A percentile compares a stretch with the other conserved stretches of the same genome.
phyloP scores from a whole-genome alignment of 805 yeast species.

The Saccharomycopsis microspora region DNA sequence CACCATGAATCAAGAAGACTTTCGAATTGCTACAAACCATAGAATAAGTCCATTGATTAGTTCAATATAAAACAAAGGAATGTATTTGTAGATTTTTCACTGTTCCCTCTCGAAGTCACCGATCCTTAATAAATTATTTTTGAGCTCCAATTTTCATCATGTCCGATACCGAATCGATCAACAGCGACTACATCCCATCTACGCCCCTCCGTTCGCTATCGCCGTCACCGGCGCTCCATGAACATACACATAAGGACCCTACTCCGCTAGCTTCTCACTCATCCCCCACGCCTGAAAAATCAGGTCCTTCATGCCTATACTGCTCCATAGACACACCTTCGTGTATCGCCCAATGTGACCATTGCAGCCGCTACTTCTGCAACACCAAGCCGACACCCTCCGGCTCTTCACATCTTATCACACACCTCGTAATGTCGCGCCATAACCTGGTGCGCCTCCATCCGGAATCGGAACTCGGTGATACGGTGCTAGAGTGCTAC shows the following conservation, averaged over 20 bases:
- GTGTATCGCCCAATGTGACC: slow-evolving; percentile 63
- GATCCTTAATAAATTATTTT: neutral
- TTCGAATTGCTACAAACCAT: neutral
- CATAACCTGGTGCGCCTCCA: slow-evolving; percentile 70
- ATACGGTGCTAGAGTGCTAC: slow-evolving; percentile 77
- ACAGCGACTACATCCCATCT: slow-evolving; percentile 6
- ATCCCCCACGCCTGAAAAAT: slow-evolving; percentile 19
- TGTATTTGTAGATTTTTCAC: neutral
- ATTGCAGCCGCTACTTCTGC: slow-evolving; percentile 84
- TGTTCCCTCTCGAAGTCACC: neutral
- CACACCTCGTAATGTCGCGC: slow-evolving; percentile 71
- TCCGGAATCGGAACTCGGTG: slow-evolving; percentile 77
- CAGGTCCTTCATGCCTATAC: slow-evolving; percentile 33
- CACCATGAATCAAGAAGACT: neutral
- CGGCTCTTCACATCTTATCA: slow-evolving; percentile 66
- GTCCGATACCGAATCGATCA: slow-evolving; percentile 11
- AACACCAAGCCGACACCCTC: slow-evolving; percentile 44
- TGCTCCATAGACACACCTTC: slow-evolving; percentile 62
- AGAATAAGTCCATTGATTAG: neutral
- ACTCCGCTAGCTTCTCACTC: slow-evolving; percentile 17
- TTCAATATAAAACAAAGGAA: neutral
- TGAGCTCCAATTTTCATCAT: neutral
- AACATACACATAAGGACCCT: neutral
- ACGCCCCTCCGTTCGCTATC: slow-evolving; percentile 1
- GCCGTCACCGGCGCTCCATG: neutral